Conservation (phyloP, 805 yeast genomes). For the Suhomyces sp. region DNA sequence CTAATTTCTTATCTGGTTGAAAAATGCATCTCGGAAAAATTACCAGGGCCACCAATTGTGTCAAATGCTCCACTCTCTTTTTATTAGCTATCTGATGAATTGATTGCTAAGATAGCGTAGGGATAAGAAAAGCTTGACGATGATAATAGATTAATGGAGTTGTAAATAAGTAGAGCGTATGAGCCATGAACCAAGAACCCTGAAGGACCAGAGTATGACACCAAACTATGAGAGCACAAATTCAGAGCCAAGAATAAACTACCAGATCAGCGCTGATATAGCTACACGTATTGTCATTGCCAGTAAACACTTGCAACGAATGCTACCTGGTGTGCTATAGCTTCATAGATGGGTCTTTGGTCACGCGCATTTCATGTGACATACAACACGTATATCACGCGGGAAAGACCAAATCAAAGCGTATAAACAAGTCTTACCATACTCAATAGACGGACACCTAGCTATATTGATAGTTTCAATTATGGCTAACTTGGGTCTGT, state of each 20-base stretch:
- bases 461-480: not conserved
- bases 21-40: not conserved
- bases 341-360: too few species aligned
- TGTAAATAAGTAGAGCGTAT: not conserved
- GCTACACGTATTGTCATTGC: not conserved
- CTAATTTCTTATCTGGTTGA: not conserved
- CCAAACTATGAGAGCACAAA: too few species aligned
- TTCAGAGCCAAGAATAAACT: too few species aligned
- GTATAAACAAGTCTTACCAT: not conserved
- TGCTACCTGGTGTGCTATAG: too few species aligned
- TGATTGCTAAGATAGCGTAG: too few species aligned
- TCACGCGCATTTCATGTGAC: not conserved
- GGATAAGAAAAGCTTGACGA: too few species aligned
- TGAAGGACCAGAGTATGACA: not conserved
- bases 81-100: not conserved
- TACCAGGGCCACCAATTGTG: not conserved
- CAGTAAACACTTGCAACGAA: too few species aligned
- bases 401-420: not conserved
- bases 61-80: not conserved
- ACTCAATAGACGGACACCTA: not conserved
- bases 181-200: not conserved
- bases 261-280: too few species aligned
- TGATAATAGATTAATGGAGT: too few species aligned
- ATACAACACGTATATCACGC: not conserved
- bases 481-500: not conserved